A percentile compares a stretch with the other conserved stretches of the same genome.
Conservation (phyloP, 2,329 filamentous ascomycete species). For the Clarireedia hainanense region DNA sequence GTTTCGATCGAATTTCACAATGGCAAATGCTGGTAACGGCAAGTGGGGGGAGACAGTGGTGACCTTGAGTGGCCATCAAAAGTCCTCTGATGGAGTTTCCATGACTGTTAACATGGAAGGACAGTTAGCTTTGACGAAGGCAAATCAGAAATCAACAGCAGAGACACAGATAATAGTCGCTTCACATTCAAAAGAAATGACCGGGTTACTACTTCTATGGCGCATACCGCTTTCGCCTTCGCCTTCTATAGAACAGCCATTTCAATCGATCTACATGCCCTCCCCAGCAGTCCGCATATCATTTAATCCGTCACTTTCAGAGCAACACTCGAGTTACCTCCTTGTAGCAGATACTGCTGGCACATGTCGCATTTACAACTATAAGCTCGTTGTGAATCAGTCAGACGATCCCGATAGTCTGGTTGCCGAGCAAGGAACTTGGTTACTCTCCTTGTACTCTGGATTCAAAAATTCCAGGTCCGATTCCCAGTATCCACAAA, state of each 20-base stretch:
- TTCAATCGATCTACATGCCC: constrained; percentile 53
- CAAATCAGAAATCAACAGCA: constrained; percentile 12
- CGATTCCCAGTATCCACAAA: constrained; percentile 32
- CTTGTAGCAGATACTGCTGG: constrained; percentile 47
- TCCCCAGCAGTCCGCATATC: constrained; percentile 46
- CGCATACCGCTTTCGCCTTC: constrained; percentile 39
- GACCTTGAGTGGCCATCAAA: constrained; percentile 45
- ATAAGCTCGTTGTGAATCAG: constrained; percentile 41
- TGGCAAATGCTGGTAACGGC: constrained; percentile 49
- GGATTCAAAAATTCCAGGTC: constrained; percentile 22
- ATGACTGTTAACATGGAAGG: constrained; percentile 37
- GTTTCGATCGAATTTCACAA: constrained; percentile 42
- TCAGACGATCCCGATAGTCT: constrained; percentile 34
- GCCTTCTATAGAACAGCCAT: constrained; percentile 37
- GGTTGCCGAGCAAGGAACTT: constrained; percentile 47
- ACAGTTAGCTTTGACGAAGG: constrained; percentile 28
- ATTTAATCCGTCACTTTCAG: constrained; percentile 46
- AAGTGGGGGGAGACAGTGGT: constrained; percentile 56
- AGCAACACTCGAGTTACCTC: constrained; percentile 44
- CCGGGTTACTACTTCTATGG: constrained; percentile 51
- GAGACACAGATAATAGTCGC: constrained; percentile 48
- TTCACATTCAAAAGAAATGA: constrained; percentile 51
- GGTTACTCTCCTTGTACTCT: constrained; percentile 54
- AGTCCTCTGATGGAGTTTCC: constrained; percentile 46
- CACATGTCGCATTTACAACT: constrained; percentile 56